Evolutionary conservation across 2,329 filamentous ascomycete species (phyloP), one percentile per base, ranked within the genome.

Genomic region (Ophiocordyceps sinensis): DNA sequence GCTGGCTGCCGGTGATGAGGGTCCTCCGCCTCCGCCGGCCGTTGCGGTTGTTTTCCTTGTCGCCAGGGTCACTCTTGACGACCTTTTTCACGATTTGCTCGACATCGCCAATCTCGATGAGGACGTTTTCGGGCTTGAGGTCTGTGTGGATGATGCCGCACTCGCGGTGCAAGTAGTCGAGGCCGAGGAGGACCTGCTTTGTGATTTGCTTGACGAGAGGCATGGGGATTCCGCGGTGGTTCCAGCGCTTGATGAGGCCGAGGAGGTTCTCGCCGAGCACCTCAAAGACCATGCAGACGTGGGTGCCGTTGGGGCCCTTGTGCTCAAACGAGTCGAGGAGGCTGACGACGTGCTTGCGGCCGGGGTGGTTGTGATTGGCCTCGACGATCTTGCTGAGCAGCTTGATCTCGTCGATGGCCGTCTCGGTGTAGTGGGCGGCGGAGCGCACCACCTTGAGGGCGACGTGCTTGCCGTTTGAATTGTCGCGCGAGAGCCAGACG

Each of bases 241-340:
- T 95, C 88, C 89, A 96, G 53, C 85, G 80, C 75, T 96, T 96
- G 71, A 98, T 95, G 57, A 98, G 65, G 23, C 91, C 89, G 41
- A 96, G 67, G 48, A 96, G 65, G 57, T 96, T 96, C 71, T 96
- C 88, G 41, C 91, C 91, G 43, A 98, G 65, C 4, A 98, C 91
- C 62, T 98, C 91, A 54, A 98, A 98, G 8, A 98, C 91, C 89
- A 98, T 96, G 68, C 91, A 98, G 44, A 96, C 87, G 57, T 98
- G 91, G 40, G 86, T 83, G 38, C 91, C 91, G 56, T 98, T 93
- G 36, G 89, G 89, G 10, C 91, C 91, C 62, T 93, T 93, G 67
- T 96, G 91, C 60, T 95, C 89, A 61, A 98, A 98, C 0, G 86
- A 94, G 63, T 96, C 89, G 52, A 96, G 75, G 32, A 98, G 72